Conservation (phyloP, 371 early-diverging fungal species). For the Batkoa obscura region DNA sequence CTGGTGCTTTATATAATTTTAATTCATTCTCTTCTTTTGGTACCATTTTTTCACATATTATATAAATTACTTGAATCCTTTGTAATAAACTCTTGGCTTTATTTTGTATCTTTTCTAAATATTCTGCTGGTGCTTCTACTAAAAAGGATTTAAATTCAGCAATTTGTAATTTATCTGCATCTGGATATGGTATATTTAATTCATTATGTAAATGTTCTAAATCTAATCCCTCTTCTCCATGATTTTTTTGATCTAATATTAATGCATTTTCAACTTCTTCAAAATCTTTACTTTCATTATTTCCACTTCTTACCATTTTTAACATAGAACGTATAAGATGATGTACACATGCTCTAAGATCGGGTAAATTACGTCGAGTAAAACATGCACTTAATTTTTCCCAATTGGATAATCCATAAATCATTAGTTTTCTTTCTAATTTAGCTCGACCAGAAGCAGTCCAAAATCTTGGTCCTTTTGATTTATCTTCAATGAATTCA, state of each 20-base stretch:
- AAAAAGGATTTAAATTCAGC: conserved; percentile 43
- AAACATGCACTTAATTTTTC: conserved; percentile 36
- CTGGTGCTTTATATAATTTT: conserved; percentile 32
- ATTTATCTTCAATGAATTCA: no score
- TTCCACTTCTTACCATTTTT: conserved; percentile 4
- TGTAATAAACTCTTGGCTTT: conserved; percentile 51
- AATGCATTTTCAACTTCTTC: background rate
- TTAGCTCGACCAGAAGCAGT: conserved; percentile 50
- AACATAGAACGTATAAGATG: conserved; percentile 13
- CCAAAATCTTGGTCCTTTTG: conserved; percentile 36
- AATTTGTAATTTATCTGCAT: background rate
- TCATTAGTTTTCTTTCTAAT: conserved; percentile 67
- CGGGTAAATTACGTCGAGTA: conserved; percentile 31
- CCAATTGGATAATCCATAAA: conserved; percentile 63
- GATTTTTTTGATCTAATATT: background rate
- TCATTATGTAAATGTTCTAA: no score
- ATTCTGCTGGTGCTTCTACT: conserved; percentile 42
- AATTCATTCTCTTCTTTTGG: conserved; percentile 30
- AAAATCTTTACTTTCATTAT: background rate
- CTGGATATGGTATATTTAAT: no score
- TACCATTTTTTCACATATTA: conserved; percentile 42
- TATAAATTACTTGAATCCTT: conserved; percentile 53
- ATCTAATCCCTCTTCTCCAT: no score
- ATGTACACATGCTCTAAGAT: conserved; percentile 24
- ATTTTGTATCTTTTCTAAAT: conserved; percentile 48